phyloP scores from a whole-genome alignment of 345 rosid species.

The Syzygium aromaticum region DNA sequence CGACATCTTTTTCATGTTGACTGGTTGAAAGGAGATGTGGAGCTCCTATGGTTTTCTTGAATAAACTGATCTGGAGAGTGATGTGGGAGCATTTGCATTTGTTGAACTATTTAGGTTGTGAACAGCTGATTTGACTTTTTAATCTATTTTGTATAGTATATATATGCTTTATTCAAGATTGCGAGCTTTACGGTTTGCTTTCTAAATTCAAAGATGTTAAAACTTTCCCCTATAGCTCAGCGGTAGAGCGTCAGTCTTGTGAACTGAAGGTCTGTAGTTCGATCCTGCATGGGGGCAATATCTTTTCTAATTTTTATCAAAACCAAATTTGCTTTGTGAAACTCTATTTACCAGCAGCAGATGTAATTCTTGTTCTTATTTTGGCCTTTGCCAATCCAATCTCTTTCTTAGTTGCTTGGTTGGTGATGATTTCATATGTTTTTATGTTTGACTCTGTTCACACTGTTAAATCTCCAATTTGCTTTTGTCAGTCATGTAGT shows the following conservation, averaged over 20 bases:
- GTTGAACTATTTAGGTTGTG: neutral
- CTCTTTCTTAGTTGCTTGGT: neutral
- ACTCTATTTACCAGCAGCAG: neutral
- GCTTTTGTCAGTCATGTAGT: neutral
- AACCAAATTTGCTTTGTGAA: neutral
- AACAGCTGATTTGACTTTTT: neutral
- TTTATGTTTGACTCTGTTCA: neutral
- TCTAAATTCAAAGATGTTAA: neutral
- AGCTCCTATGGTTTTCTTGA: neutral
- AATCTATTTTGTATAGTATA: neutral
- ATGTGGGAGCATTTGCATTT: neutral
- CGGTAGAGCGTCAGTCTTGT: neutral
- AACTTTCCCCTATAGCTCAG: neutral
- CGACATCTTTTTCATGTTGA: neutral
- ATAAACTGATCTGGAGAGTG: neutral
- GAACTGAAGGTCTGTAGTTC: neutral
- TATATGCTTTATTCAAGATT: neutral
- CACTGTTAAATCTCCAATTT: neutral
- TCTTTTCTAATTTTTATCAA: neutral
- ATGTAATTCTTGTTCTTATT: neutral
- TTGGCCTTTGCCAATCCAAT: neutral
- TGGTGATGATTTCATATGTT: neutral
- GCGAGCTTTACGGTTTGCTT: neutral
- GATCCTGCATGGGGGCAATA: neutral
- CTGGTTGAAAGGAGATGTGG: neutral